Percentiles rank a stretch among this genome's conserved stretches.
Evolutionary conservation across 352 stramenopile genomes (phyloP).

Genomic region (Halophytophthora polymorphica): DNA sequence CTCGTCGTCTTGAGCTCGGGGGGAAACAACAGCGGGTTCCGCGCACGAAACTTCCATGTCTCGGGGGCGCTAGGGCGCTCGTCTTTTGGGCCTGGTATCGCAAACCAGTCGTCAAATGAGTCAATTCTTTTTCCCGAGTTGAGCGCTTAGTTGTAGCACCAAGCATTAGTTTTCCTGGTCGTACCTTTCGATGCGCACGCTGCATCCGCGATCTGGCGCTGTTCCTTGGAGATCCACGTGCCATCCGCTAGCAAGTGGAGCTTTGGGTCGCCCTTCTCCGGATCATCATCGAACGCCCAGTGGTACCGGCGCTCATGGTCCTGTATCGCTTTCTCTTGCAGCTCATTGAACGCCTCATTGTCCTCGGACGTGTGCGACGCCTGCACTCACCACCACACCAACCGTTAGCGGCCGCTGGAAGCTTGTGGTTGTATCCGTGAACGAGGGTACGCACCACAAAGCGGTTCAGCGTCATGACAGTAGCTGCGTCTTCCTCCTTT

Average conservation of each 20-base stretch:
- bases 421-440: too few species aligned
- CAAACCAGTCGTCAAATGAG: too few species aligned
- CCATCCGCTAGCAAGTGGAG: conserved; percentile 69
- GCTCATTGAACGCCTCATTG: conserved; percentile 72
- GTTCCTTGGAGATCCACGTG: conserved; percentile 68
- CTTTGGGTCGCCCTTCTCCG: conserved; percentile 52
- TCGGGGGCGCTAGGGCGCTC: conserved; percentile 61
- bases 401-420: background rate
- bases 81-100: conserved; percentile 42
- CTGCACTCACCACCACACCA: conserved; percentile 10
- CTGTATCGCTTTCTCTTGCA: conserved; percentile 70
- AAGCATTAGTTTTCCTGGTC: background rate
- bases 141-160: background rate
- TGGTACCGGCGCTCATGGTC: conserved; percentile 69
- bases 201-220: conserved; percentile 57
- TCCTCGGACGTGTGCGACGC: conserved; percentile 84
- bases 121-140: background rate
- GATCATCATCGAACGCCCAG: conserved; percentile 71
- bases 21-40: conserved; percentile 75
- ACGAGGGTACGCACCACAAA: conserved; percentile 48
- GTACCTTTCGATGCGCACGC: conserved; percentile 54
- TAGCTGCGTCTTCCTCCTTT: conserved; percentile 2
- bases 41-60: conserved; percentile 70
- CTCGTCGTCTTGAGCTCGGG: conserved; percentile 56
- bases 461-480: conserved; percentile 54